Evolutionary conservation across 176 grass and related monocot genomes (phyloP).

Genomic region (Zizania latifolia): DNA sequence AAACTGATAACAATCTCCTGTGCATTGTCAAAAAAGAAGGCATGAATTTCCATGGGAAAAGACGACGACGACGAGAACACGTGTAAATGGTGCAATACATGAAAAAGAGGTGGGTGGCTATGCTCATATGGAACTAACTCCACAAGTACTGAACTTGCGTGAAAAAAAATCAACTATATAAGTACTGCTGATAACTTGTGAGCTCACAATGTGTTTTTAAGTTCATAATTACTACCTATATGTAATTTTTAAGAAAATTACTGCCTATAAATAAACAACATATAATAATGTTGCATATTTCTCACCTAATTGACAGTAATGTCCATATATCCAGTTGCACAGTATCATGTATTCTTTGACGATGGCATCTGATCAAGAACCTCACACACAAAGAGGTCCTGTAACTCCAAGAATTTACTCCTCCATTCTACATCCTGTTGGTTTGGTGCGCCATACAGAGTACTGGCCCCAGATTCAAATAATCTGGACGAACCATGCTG

Average conservation of each 20-base stretch:
- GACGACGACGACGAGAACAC: not conserved
- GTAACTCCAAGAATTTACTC: constrained; percentile 46
- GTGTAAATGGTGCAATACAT: not conserved
- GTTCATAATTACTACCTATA: not conserved
- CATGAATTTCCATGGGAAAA: not conserved
- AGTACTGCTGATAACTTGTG: not conserved
- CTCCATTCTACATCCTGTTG: constrained; percentile 40
- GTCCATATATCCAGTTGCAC: not conserved
- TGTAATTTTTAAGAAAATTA: no score
- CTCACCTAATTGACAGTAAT: constrained; percentile 17
- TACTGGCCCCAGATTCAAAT: constrained; percentile 5
- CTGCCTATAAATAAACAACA: constrained; percentile 4
- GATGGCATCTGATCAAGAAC: constrained; percentile 18
- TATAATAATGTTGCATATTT: not conserved
- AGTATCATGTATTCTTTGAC: not conserved
- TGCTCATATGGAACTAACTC: not conserved
- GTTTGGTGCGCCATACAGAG: constrained; percentile 9
- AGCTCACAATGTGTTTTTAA: not conserved
- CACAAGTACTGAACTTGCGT: not conserved
- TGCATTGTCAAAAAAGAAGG: not conserved
- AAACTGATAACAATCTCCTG: not conserved
- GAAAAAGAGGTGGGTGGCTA: not conserved
- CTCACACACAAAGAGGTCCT: constrained; percentile 46
- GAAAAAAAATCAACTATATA: not conserved
- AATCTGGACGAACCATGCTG: constrained; percentile 22